Evolutionary conservation across 352 stramenopile genomes (phyloP), one percentile per base, ranked within the genome.

Genomic region (Phytophthora citrophthora): DNA sequence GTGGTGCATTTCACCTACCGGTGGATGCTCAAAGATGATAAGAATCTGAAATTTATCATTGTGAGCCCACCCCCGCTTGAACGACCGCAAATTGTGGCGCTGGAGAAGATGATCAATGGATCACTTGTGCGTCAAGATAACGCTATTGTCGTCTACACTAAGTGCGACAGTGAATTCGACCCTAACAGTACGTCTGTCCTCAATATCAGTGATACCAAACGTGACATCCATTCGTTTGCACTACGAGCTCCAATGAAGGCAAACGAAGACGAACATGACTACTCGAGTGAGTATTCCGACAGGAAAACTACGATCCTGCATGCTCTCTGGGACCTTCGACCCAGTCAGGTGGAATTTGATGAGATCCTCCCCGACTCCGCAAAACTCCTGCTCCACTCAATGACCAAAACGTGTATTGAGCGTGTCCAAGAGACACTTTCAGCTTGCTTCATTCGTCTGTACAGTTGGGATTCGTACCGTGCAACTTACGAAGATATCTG

Each of bases 61-160:
- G 59, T 73, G n/a, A 73, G 26, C 10, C 59, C 59, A 13, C 59
- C 64, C 0, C 36, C 61, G 9, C 64, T 45, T 32, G 59, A 69
- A 40, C 47, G 59, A 13, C 53, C 58, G 11, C 59, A 73, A 15
- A 16, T 18, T 1, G 18, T 48, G 2, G 27, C 32, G 6, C 26
- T 73, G 2, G 15, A 69, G n/a, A 43, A 46, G 9, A 51, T 59
- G 16, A 61, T 73, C 0, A 69, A 69, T 23, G 43, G 64, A 1
- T 64, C 64, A 4, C 58, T 73, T 5, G 52, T 69, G 45, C 40
- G n/a, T 13, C 27, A 31, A 26, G 64, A 73, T 2, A 69, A 73
- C 18, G 39, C 59, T n/a, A 36, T 73, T 9, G n/a, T 69, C 16
- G 43, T 73, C 9, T 69, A 73, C 48, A 73, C 64, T 4, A 69